Percentiles rank a stretch among this genome's conserved stretches.
These are phyloP conservation scores for Centaurea solstitialis DNA, from an alignment of 129 eudicot species.

Conservation along the genomic window DNA sequence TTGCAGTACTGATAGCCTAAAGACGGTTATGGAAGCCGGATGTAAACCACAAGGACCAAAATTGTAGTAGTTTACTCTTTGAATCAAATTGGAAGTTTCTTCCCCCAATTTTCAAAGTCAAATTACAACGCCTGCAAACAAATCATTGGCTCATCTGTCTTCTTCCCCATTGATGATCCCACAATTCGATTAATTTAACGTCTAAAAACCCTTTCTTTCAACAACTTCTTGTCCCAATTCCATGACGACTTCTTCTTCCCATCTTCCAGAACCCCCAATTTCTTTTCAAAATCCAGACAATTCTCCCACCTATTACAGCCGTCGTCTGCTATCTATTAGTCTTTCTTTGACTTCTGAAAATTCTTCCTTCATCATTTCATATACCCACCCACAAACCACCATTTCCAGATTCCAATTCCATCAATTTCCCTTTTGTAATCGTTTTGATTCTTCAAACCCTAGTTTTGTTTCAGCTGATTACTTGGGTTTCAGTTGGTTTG, in stretches of 20 bases:
- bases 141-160: constrained; percentile 26
- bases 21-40: too few species aligned
- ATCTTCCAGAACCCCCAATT: constrained; percentile 34
- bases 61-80: too few species aligned
- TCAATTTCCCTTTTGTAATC: constrained; percentile 6
- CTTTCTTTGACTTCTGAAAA: constrained; percentile 30
- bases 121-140: neutral
- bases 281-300: constrained; percentile 9
- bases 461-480: constrained; percentile 5
- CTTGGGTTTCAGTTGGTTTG: constrained; percentile 20
- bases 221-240: constrained; percentile 20
- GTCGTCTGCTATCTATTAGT: constrained; percentile 6
- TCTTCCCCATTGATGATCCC: constrained; percentile 24
- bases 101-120: constrained; percentile 18
- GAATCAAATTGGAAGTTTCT: neutral
- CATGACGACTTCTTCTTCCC: constrained; percentile 29
- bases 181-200: neutral
- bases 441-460: neutral
- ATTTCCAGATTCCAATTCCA: neutral
- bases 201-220: constrained; percentile 2
- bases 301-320: constrained; percentile 16
- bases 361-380: neutral
- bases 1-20: too few species aligned
- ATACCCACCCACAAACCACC: neutral
- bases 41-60: too few species aligned